Conservation (phyloP, 768 basidiomycete species). For the Basidioascus undulatus region DNA sequence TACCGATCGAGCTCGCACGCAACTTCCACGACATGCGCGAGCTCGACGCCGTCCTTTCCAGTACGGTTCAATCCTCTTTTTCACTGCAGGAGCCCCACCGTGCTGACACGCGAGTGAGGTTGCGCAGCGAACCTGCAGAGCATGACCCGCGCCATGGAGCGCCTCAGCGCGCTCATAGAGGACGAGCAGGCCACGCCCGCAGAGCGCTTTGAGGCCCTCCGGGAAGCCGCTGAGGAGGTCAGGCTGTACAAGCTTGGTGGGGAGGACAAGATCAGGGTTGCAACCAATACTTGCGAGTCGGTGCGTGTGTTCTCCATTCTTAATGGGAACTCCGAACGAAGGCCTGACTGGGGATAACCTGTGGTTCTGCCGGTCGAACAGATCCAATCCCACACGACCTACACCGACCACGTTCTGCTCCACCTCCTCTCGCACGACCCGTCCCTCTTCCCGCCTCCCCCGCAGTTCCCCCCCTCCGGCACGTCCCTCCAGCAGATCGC, state of each 20-base stretch:
- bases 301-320: too few relatives aligned
- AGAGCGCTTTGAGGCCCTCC: slow-evolving; percentile 60
- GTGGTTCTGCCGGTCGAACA: too few relatives aligned
- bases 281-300: slow-evolving; percentile 14
- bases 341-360: too few relatives aligned
- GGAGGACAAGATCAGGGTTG: slow-evolving; percentile 16
- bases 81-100: too few relatives aligned
- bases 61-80: slow-evolving; percentile 12
- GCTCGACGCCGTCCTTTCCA: slow-evolving; percentile 73
- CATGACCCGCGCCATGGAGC: slow-evolving; percentile 55
- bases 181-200: slow-evolving; percentile 17
- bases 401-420: too few relatives aligned
- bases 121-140: slow-evolving; percentile 45
- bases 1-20: slow-evolving; percentile 81
- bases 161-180: slow-evolving; percentile 54
- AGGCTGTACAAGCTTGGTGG: slow-evolving; percentile 12
- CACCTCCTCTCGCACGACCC: too few relatives aligned
- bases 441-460: too few relatives aligned
- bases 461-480: too few relatives aligned
- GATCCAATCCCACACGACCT: too few relatives aligned
- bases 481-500: too few relatives aligned
- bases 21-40: slow-evolving; percentile 89
- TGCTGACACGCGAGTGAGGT: too few relatives aligned
- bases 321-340: too few relatives aligned
- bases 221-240: slow-evolving; percentile 87